Conservation (phyloP, 805 yeast species). For the Ogataea corticis region DNA sequence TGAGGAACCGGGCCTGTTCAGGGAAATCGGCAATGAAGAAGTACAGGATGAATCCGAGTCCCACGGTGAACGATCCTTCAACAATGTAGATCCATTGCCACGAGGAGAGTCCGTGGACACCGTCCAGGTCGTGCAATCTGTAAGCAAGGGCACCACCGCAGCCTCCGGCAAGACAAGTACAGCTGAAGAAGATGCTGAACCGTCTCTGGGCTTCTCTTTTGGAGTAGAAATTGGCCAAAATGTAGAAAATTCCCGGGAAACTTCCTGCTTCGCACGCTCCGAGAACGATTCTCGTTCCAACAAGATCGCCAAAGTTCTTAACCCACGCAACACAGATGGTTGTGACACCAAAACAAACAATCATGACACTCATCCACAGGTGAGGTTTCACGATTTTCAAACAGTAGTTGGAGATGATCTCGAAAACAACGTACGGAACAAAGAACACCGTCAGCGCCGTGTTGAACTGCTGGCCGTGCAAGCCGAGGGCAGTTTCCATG, state of each 20-base stretch:
- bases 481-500: conserved; percentile 51
- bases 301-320: conserved; percentile 55
- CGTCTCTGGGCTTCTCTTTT: conserved; percentile 67
- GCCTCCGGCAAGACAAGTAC: conserved; percentile 76
- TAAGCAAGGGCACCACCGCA: conserved; percentile 76
- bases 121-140: conserved; percentile 57
- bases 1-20: conserved; percentile 59
- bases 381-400: conserved; percentile 64
- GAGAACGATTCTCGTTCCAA: conserved; percentile 62
- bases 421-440: conserved; percentile 67
- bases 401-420: conserved; percentile 62
- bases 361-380: conserved; percentile 59
- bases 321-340: conserved; percentile 69
- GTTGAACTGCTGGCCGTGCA: conserved; percentile 61
- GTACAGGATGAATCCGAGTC: conserved; percentile 33
- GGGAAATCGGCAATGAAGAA: conserved; percentile 72
- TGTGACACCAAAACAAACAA: conserved; percentile 62
- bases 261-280: conserved; percentile 72
- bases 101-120: conserved; percentile 41
- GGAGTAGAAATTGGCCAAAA: conserved; percentile 65
- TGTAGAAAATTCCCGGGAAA: conserved; percentile 74
- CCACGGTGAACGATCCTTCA: conserved; percentile 38
- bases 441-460: conserved; percentile 68
- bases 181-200: conserved; percentile 66
- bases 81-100: conserved; percentile 50